Evolutionary conservation across 2,329 filamentous ascomycete species (phyloP).

Genomic region (Monilinia aucupariae): DNA sequence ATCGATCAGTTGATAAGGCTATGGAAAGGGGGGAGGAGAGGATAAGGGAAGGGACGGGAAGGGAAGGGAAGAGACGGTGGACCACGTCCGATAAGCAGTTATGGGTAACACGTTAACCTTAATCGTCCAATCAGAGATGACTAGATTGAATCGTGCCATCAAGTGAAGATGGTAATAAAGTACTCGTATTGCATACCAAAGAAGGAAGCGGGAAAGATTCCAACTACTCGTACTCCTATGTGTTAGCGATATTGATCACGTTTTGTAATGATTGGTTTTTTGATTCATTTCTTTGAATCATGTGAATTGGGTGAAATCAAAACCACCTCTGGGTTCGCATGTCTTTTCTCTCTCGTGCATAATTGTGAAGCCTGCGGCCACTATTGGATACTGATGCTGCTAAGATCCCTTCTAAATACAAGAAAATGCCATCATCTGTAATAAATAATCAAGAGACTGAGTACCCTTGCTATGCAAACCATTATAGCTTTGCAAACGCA

Average conservation of each 20-base stretch:
- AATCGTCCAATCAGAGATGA: neutral
- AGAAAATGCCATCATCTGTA: neutral
- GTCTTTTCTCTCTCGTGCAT: neutral
- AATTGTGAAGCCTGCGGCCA: neutral
- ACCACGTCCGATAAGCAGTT: constrained; percentile 4
- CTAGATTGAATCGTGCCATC: constrained; percentile 1
- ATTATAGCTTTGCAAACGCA: constrained; percentile 57
- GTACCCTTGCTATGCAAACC: neutral
- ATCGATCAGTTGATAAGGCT: neutral
- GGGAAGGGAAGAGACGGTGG: neutral
- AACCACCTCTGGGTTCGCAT: neutral
- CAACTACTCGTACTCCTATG: neutral
- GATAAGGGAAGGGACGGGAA: no score
- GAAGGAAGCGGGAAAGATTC: neutral
- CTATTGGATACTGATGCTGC: neutral
- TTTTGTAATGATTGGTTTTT: neutral
- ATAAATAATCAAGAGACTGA: neutral
- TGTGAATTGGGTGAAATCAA: neutral
- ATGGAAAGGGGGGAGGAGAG: neutral
- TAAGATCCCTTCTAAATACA: neutral
- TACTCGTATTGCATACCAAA: neutral
- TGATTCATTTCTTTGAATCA: neutral
- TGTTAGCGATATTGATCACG: neutral
- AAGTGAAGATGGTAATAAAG: neutral
- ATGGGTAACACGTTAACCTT: neutral